phyloP scores from a whole-genome alignment of 1,284 basidiomycete genomes.

The Hymenochaete sp. region DNA sequence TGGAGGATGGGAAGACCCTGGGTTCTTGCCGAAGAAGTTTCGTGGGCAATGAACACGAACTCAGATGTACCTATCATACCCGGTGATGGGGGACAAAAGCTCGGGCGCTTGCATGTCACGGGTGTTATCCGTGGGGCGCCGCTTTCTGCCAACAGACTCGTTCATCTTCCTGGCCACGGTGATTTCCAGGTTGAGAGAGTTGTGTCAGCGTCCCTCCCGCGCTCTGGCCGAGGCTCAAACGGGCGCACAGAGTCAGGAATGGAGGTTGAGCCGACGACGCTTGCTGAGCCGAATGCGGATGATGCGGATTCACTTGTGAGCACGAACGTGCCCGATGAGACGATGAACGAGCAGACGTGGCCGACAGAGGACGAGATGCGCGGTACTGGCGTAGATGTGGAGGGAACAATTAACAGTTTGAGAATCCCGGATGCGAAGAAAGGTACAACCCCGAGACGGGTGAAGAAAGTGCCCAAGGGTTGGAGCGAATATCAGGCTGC shows the following conservation, averaged over 20 bases:
- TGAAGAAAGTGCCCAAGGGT: slow-evolving; percentile 77
- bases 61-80: too few species aligned
- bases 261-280: slow-evolving; percentile 53
- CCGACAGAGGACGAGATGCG: slow-evolving; percentile 96
- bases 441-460: slow-evolving; percentile 65
- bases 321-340: slow-evolving; percentile 80
- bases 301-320: slow-evolving; percentile 84
- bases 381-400: slow-evolving; percentile 29
- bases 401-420: slow-evolving; percentile 20
- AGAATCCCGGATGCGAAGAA: slow-evolving; percentile 59
- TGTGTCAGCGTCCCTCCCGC: slow-evolving; percentile 46
- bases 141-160: slow-evolving; percentile 77
- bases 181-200: slow-evolving; percentile 82
- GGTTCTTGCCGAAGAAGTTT: slow-evolving; percentile 63
- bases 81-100: slow-evolving; percentile 22
- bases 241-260: slow-evolving; percentile 36
- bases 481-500: slow-evolving; percentile 92
- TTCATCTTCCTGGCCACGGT: slow-evolving; percentile 85
- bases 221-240: slow-evolving; percentile 30
- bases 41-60: slow-evolving; percentile 33
- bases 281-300: slow-evolving; percentile 54
- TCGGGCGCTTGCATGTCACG: slow-evolving; percentile 58
- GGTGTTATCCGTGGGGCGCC: slow-evolving; percentile 78
- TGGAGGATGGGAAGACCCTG: slow-evolving; percentile 81
- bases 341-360: slow-evolving; percentile 97